These are phyloP conservation scores for Atkinsonella texensis DNA, from an alignment of 2,329 filamentous ascomycete species.

Conservation along the genomic window DNA sequence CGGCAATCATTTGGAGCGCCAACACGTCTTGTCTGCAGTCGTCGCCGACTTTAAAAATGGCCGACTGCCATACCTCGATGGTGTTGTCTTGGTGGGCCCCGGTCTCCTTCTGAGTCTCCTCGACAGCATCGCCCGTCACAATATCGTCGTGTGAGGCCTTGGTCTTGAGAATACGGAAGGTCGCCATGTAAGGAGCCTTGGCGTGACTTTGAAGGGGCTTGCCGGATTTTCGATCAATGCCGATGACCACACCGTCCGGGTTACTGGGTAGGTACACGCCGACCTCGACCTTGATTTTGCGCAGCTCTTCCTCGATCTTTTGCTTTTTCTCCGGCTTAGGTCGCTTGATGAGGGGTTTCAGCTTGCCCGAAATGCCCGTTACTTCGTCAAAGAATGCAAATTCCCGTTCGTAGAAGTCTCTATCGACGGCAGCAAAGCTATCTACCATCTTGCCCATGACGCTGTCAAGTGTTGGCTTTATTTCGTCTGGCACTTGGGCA, in stretches of 20 bases:
- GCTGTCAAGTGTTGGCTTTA: slow-evolving; percentile 86
- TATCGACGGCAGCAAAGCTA: slow-evolving; percentile 70
- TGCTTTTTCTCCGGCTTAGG: slow-evolving; percentile 96
- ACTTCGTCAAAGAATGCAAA: slow-evolving; percentile 98
- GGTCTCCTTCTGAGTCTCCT: slow-evolving; percentile 24
- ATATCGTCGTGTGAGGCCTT: slow-evolving; percentile 23
- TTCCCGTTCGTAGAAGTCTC: slow-evolving; percentile 81
- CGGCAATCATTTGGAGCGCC: slow-evolving; percentile 93
- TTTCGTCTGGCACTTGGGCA: slow-evolving; percentile 72
- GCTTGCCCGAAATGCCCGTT: slow-evolving; percentile 86
- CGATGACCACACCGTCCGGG: slow-evolving; percentile 91
- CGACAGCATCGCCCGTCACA: slow-evolving; percentile 21
- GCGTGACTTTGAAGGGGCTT: slow-evolving; percentile 96
- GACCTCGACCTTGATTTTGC: slow-evolving; percentile 93
- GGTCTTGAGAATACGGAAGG: slow-evolving; percentile 87
- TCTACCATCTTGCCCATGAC: slow-evolving; percentile 76
- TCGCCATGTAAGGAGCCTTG: slow-evolving; percentile 98
- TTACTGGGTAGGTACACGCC: slow-evolving; percentile 96
- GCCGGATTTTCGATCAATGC: slow-evolving; percentile 94
- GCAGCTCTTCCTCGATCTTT: slow-evolving; percentile 96
- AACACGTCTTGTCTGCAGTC: slow-evolving; percentile 96
- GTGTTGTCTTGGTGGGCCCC: slow-evolving; percentile 34
- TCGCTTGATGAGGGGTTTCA: slow-evolving; percentile 84
- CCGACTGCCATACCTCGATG: slow-evolving; percentile 96
- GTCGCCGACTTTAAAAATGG: slow-evolving; percentile 99